Evolutionary conservation across 164 flowering plant species (phyloP), one percentile per base, ranked within the genome.

Genomic region (Umbellularia californica): DNA sequence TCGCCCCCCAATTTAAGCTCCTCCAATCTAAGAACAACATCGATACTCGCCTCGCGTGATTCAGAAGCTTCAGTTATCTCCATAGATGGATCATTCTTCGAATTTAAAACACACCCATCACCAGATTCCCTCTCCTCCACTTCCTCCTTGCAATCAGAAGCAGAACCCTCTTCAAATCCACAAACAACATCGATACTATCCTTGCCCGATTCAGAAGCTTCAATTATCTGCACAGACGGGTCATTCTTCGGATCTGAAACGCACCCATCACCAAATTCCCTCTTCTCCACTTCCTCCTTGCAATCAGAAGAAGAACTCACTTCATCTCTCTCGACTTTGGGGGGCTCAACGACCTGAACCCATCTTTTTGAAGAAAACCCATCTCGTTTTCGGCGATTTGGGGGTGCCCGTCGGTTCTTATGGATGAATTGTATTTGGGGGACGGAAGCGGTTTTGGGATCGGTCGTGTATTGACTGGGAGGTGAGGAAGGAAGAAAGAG

Each of bases 1-100:
- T 82, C 79, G 24, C 51, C 74, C 3, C 80, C 79, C 72, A 86
- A 71, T n/a, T 24, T 66, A 75, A 90, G 74, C 82, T 84, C 82
- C 55, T 84, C 81, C 74, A 91, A 81, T 72, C 88, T 81, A 50
- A 58, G 10, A 5, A 63, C 69, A 27, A 80, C 77, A 65, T 75
- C 82, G 68, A 28, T 15, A 30, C 62, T 73, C 2, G 47, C 69
- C 64, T 69, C 33, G 2, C 47, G 27, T 3, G 50, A 70, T 30
- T 75, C 75, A 68, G 76, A 75, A 50, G 27, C 64, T 70, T 78
- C 84, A 14, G 60, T 22, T 71, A 11, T n/a, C 70, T 74, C 69
- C 62, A 66, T 71, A 35, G 52, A 69, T 51, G n/a, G 35, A 66
- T 68, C 76, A 65, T 3, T 64, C 62, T n/a, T 33, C 51, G 51